Evolutionary conservation across 352 stramenopile species (phyloP).

Genomic region (Phytopythium sindhum): DNA sequence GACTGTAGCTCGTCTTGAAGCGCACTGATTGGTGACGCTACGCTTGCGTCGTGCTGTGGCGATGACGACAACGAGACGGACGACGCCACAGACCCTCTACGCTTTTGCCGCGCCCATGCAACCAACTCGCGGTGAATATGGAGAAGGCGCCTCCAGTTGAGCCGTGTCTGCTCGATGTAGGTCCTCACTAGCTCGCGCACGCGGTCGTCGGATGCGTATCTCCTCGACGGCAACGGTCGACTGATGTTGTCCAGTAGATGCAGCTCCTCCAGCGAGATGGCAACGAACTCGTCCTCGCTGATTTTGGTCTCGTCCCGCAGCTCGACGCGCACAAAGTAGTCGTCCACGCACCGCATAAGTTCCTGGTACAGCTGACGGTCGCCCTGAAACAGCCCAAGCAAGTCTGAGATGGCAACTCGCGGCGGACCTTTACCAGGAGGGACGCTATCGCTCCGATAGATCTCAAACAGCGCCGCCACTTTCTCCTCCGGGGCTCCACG

Average conservation of each 20-base stretch:
- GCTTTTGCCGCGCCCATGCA: conserved; percentile 4
- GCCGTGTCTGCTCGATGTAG: conserved; percentile 18
- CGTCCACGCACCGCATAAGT: conserved; percentile 41
- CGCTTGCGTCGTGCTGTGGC: neutral
- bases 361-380: conserved; percentile 41
- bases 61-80: neutral
- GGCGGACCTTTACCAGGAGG: conserved; percentile 4
- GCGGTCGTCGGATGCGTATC: conserved; percentile 26
- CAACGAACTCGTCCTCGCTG: conserved; percentile 39
- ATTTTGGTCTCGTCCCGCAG: conserved; percentile 31
- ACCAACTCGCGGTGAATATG: conserved; percentile 19
- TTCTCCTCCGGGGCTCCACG: conserved; percentile 38
- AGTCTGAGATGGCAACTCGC: conserved; percentile 35
- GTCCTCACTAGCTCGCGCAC: conserved; percentile 30
- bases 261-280: conserved; percentile 29
- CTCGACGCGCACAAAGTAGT: conserved; percentile 44
- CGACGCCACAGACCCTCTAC: neutral
- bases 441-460: conserved; percentile 23
- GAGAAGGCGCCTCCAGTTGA: conserved; percentile 27
- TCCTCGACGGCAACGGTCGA: conserved; percentile 22
- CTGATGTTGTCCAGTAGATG: conserved; percentile 36
- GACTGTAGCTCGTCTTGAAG: neutral
- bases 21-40: neutral
- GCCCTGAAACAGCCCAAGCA: conserved; percentile 42
- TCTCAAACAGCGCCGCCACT: conserved; percentile 35